phyloP scores from a whole-genome alignment of 306 rosid genomes.

The Fragaria ananassa region DNA sequence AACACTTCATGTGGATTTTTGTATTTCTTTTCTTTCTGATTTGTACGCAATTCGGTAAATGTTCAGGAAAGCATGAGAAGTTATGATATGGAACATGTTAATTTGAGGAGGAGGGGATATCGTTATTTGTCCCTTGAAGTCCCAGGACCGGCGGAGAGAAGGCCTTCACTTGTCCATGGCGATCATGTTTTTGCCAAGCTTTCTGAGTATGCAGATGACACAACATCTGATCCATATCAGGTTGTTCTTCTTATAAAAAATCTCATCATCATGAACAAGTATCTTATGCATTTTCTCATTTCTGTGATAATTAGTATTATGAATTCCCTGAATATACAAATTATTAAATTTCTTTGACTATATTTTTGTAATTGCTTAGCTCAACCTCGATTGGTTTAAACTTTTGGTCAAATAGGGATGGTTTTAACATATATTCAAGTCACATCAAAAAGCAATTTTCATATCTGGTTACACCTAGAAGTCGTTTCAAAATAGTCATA shows the following conservation, averaged over 20 bases:
- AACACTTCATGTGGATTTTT: not conserved
- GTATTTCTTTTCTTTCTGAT: conserved; percentile 13
- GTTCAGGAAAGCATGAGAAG: conserved; percentile 82
- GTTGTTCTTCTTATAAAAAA: conserved; percentile 31
- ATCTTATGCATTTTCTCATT: not conserved
- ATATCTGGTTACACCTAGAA: not conserved
- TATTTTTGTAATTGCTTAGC: not conserved
- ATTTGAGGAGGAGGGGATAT: conserved; percentile 47
- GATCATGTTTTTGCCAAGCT: conserved; percentile 62
- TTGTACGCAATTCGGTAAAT: conserved; percentile 22
- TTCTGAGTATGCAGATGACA: conserved; percentile 27
- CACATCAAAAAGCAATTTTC: not conserved
- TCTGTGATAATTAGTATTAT: not conserved
- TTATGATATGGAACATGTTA: conserved; percentile 58
- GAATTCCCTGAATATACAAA: not conserved
- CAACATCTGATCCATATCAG: conserved; percentile 39
- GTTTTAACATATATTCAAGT: not conserved
- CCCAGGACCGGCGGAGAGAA: conserved; percentile 92
- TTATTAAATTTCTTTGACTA: not conserved
- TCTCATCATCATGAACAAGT: not conserved
- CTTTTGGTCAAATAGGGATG: not conserved
- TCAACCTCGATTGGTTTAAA: not conserved
- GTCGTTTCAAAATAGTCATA: not conserved
- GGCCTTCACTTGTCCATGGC: conserved; percentile 92
- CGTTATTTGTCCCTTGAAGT: conserved; percentile 66